A percentile compares a stretch with the other conserved stretches of the same genome.
Evolutionary conservation across 192 early-diverging fungal species (phyloP).

Genomic region (Podila minutissima): DNA sequence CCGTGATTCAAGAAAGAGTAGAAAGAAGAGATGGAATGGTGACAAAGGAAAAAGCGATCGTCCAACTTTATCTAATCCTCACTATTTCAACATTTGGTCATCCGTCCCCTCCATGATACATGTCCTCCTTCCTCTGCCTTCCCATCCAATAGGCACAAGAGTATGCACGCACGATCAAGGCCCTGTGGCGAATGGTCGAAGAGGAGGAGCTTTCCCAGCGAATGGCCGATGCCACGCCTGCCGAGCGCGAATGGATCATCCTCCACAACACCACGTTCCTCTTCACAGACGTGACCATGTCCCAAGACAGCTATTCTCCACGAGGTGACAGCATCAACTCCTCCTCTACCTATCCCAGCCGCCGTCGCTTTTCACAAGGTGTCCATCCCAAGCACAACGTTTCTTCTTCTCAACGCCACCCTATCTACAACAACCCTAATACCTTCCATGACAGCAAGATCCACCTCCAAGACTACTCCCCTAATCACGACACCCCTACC

Average conservation of each 20-base stretch:
- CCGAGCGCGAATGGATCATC: conserved; percentile 31
- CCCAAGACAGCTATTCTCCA: not conserved
- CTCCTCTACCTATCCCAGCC: not conserved
- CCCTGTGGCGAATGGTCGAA: conserved; percentile 43
- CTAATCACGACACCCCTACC: not conserved
- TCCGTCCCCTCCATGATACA: not conserved
- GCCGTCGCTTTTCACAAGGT: not conserved
- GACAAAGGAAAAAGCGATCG: not conserved
- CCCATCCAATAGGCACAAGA: conserved; percentile 32
- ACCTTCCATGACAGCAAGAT: not conserved
- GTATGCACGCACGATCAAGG: conserved; percentile 46
- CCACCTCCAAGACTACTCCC: not conserved
- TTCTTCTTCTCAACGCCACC: not conserved
- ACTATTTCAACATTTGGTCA: not conserved
- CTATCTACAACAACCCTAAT: not conserved
- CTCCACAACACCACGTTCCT: conserved; percentile 13
- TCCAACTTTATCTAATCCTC: not conserved
- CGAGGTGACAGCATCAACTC: not conserved
- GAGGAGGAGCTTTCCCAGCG: conserved; percentile 34
- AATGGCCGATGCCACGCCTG: conserved; percentile 27
- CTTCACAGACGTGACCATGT: conserved; percentile 1
- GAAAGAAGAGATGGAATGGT: not conserved
- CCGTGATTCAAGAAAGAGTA: not conserved
- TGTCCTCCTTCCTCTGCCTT: not conserved
- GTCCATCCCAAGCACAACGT: not conserved